phyloP scores from a whole-genome alignment of 73 alveolate species.

The Urostyla sp. region DNA sequence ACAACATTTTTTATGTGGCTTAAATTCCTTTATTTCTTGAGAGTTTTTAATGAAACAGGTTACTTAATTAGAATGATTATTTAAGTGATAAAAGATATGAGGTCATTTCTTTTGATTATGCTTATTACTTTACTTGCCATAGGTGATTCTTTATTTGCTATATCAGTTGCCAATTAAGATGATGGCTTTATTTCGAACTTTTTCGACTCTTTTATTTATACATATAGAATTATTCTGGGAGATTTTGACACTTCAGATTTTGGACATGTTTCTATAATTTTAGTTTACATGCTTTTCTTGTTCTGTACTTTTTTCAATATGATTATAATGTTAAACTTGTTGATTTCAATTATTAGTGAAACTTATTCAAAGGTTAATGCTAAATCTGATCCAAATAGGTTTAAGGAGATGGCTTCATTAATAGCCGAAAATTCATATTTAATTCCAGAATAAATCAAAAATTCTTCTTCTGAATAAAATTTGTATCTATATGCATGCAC shows the following conservation, averaged over 20 bases:
- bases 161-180: constrained; percentile 12
- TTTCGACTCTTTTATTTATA: constrained; percentile 11
- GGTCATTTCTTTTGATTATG: constrained; percentile 48
- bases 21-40: constrained; percentile 59
- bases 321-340: constrained; percentile 59
- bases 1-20: constrained; percentile 48
- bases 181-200: constrained; percentile 6
- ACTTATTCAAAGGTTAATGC: constrained; percentile 40
- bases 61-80: constrained; percentile 57
- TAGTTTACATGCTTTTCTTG: constrained; percentile 18
- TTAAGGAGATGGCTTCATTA: constrained; percentile 42
- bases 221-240: constrained; percentile 49
- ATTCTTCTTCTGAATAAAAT: background rate
- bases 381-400: constrained; percentile 12
- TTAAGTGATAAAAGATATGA: constrained; percentile 43
- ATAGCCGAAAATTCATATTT: constrained; percentile 53
- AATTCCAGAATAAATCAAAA: constrained; percentile 16
- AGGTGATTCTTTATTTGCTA: constrained; percentile 23
- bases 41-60: constrained; percentile 55
- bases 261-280: constrained; percentile 4
- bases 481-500: no score
- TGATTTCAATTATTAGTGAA: constrained; percentile 56
- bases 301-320: constrained; percentile 46
- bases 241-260: constrained; percentile 40
- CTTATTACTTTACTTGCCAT: constrained; percentile 39